These are phyloP conservation scores for Thelonectria olida DNA, from an alignment of 2,329 filamentous ascomycete genomes.

Conservation along the genomic window DNA sequence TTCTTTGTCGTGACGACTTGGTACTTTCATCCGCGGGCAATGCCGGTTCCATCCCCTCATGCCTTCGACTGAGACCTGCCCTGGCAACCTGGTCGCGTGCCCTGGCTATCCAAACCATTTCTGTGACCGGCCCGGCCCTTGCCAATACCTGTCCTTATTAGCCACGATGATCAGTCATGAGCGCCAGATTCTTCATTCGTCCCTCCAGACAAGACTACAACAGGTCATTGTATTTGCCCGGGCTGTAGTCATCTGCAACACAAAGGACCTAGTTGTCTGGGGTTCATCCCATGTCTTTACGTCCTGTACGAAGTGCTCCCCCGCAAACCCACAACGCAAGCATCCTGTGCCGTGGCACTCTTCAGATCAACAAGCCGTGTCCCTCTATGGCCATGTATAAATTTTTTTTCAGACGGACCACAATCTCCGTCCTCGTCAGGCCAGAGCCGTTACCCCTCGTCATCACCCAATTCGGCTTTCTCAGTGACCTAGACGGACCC, in stretches of 20 bases:
- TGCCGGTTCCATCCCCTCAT: neutral
- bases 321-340: neutral
- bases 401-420: conserved; percentile 1
- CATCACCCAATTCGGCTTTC: neutral
- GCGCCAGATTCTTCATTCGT: too few relatives aligned
- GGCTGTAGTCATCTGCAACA: too few relatives aligned
- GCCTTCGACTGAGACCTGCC: too few relatives aligned
- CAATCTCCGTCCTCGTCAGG: neutral
- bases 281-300: neutral
- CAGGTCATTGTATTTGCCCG: too few relatives aligned
- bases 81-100: conserved; percentile 9
- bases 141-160: too few relatives aligned
- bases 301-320: neutral
- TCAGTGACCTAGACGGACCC: neutral
- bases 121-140: conserved; percentile 6
- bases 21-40: neutral
- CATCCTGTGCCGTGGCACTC: neutral
- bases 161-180: too few relatives aligned
- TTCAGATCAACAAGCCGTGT: neutral
- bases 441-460: neutral
- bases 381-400: neutral
- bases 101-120: neutral
- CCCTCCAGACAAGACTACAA: too few relatives aligned
- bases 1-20: neutral
- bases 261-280: neutral